phyloP scores from a whole-genome alignment of 108 stramenopile genomes.

The Nannochloropsis gaditana region DNA sequence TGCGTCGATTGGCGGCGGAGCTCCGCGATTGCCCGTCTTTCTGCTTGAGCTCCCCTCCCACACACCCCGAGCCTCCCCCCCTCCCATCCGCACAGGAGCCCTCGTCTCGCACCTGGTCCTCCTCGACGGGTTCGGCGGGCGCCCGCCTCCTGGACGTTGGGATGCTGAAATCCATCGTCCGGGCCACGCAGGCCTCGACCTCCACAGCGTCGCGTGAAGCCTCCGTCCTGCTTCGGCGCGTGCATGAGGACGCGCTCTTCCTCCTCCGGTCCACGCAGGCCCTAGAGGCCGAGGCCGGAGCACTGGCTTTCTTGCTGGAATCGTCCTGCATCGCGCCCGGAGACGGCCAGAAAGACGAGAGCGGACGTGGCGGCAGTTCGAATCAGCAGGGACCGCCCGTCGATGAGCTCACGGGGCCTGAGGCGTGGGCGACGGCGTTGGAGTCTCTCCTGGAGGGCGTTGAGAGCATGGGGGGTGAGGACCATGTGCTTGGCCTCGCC shows the following conservation, averaged over 20 bases:
- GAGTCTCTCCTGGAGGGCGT: not conserved
- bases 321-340: not conserved
- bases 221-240: not conserved
- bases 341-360: too few relatives aligned
- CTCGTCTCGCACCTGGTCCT: not conserved
- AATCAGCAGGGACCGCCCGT: not conserved
- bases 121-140: not conserved
- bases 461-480: not conserved
- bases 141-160: not conserved
- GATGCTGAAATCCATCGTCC: not conserved
- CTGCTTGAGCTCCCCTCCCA: not conserved
- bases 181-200: not conserved
- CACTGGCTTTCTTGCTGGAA: not conserved
- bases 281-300: not conserved
- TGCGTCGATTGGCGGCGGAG: not conserved
- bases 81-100: not conserved
- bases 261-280: not conserved
- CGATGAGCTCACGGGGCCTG: not conserved
- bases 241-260: not conserved
- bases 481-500: not conserved
- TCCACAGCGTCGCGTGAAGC: not conserved
- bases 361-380: not conserved
- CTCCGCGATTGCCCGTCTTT: not conserved
- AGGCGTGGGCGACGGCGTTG: not conserved
- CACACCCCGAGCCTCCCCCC: too few relatives aligned